These are phyloP conservation scores for Aspergillus amoenus DNA, from an alignment of 2,329 filamentous ascomycete genomes.

Conservation along the genomic window DNA sequence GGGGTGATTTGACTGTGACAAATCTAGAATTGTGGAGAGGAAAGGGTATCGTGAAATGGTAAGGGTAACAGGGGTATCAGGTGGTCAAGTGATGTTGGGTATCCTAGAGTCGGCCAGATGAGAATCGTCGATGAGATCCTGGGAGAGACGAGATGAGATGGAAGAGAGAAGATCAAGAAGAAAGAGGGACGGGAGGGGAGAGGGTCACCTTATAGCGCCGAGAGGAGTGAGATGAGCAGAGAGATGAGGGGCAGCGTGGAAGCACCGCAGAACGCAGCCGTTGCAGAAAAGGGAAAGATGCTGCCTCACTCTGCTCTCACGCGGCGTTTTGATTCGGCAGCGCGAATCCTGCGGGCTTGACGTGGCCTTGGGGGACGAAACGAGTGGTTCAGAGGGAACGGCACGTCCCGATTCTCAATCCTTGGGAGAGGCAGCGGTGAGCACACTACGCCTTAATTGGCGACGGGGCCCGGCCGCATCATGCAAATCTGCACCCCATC, in stretches of 20 bases:
- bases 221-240: background rate
- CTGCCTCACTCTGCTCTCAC: constrained; percentile 15
- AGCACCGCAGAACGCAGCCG: constrained; percentile 16
- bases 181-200: constrained; percentile 10
- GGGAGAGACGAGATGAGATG: constrained; percentile 12
- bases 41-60: constrained; percentile 14
- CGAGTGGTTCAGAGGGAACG: constrained; percentile 14
- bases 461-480: background rate
- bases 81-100: background rate
- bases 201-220: constrained; percentile 18
- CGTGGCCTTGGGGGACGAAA: constrained; percentile 20
- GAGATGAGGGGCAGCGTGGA: constrained; percentile 11
- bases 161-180: constrained; percentile 14
- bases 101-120: constrained; percentile 7
- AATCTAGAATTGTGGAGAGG: constrained; percentile 19
- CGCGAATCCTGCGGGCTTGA: constrained; percentile 14
- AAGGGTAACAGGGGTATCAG: constrained; percentile 4
- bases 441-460: constrained; percentile 13
- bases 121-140: constrained; percentile 8
- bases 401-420: constrained; percentile 13
- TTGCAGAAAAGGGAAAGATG: constrained; percentile 18
- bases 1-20: constrained; percentile 21
- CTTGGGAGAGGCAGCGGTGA: constrained; percentile 22
- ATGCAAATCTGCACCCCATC: constrained; percentile 8
- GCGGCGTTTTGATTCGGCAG: constrained; percentile 17